A percentile compares a stretch with the other conserved stretches of the same genome.
These are phyloP conservation scores for Penicillium manginii DNA, from an alignment of 495 filamentous ascomycete genomes.

Conservation along the genomic window DNA sequence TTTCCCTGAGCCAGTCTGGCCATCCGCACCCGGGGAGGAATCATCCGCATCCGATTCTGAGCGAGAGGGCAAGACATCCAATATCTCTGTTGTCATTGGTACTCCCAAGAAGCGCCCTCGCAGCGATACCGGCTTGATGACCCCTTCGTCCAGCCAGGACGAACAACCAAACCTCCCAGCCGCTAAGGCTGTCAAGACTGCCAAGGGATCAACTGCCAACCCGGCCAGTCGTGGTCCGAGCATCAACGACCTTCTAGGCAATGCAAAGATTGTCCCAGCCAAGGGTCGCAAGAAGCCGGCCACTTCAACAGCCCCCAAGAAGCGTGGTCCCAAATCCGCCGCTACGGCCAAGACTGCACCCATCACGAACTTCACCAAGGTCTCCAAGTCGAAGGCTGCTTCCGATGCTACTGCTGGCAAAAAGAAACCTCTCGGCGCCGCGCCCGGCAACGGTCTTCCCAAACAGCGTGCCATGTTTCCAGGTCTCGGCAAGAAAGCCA, in stretches of 20 bases:
- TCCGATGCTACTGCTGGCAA: constrained; percentile 24
- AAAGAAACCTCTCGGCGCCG: constrained; percentile 41
- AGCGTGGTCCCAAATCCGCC: constrained; percentile 18
- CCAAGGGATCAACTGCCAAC: constrained; percentile 26
- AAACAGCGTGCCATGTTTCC: constrained; percentile 22
- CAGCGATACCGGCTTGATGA: constrained; percentile 58
- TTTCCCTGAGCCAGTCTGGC: constrained; percentile 28
- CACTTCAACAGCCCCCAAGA: constrained; percentile 5
- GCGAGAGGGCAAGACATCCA: constrained; percentile 33
- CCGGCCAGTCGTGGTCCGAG: constrained; percentile 36
- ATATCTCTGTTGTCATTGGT: constrained; percentile 46
- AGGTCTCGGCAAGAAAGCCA: constrained; percentile 26
- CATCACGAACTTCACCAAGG: constrained; percentile 43
- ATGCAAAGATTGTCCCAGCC: constrained; percentile 25
- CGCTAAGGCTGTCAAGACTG: constrained; percentile 20
- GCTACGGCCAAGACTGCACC: constrained; percentile 34
- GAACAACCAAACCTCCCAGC: constrained; percentile 20
- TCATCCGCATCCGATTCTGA: constrained; percentile 47
- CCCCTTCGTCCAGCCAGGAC: constrained; percentile 59
- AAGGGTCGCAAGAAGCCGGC: constrained; percentile 14
- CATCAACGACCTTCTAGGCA: constrained; percentile 34
- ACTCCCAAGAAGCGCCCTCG: constrained; percentile 43
- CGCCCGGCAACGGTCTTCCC: constrained; percentile 43
- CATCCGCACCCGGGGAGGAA: constrained; percentile 25
- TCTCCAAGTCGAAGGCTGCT: constrained; percentile 40